Conservation (phyloP, 129 eudicot genomes). For the Chrysanthemum makinoi region DNA sequence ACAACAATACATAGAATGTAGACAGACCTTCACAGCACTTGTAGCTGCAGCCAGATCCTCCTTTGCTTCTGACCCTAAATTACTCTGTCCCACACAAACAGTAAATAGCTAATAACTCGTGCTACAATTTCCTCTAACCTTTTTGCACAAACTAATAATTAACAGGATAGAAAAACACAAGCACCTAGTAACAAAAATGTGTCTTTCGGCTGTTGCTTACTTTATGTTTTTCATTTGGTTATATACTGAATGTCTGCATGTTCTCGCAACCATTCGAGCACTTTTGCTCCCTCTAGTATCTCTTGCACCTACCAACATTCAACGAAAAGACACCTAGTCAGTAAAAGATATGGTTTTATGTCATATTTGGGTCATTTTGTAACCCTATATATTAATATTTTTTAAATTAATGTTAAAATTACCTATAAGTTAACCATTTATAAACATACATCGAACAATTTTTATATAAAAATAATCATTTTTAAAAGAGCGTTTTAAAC, state of each 20-base stretch:
- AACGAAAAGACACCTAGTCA: neutral
- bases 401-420: no score
- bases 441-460: no score
- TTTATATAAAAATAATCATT: no score
- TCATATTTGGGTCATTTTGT: no score
- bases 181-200: conserved; percentile 33
- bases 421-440: no score
- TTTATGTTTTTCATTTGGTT: conserved; percentile 39
- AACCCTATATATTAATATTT: no score
- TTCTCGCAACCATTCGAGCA: conserved; percentile 90
- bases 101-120: conserved; percentile 5
- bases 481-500: no score
- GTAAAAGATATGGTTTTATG: no score
- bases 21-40: no score
- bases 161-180: conserved; percentile 17
- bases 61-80: no score
- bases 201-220: conserved; percentile 10
- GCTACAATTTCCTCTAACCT: conserved; percentile 19
- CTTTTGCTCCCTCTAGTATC: conserved; percentile 88
- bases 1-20: no score
- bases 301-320: conserved; percentile 68
- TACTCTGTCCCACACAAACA: neutral
- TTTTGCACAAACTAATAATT: neutral
- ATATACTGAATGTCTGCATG: conserved; percentile 69
- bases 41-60: no score